Evolutionary conservation across 352 stramenopile species (phyloP), one percentile per base, ranked within the genome.

Genomic region (Peronosclerospora sorghi): DNA sequence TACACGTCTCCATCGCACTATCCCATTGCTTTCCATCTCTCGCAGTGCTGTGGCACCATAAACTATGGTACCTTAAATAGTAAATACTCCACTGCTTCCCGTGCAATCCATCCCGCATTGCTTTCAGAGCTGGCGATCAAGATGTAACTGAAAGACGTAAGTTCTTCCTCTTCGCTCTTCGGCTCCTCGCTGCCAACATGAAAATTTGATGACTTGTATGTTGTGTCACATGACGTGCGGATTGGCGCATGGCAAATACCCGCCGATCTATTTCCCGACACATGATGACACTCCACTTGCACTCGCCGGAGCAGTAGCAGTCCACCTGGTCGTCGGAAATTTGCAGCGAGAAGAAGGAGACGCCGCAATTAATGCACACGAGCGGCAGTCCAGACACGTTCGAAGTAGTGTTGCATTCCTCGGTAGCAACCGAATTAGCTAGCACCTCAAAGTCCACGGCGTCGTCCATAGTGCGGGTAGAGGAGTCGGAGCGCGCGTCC

Each of bases 231-330:
- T 39, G 46, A n/a, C 32, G 48, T 35, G 46, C 32, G n/a, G 48
- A 56, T n/a, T 32, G 49, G 14, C 65, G 67, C 50, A 81, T 49
- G 28, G 62, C 54, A 30, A 60, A 60, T 68, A 86, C 67, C 39
- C 69, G 77, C n/a, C 62, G 58, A 32, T 86, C 71, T 67, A 91
- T 88, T 35, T 91, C 73, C 13, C 65, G 67, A 56, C 83, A 84
- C 67, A 91, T 84, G 41, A 88, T 83, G 41, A 91, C 75, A 47
- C 78, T 91, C 78, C 78, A 91, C 57, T 91, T 91, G 73, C 78
- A 91, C 59, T 91, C 78, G 44, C 78, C 78, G 21, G 78, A 91
- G 59, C 78, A 91, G 53, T 88, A 91, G 52, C 65, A 84, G 39
- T 86, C 71, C 43, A 80, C 52, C 26, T 83, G 64, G 45, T 82